Evolutionary conservation across 2,329 filamentous ascomycete genomes (phyloP).

Genomic region (Scytalidium sp.): DNA sequence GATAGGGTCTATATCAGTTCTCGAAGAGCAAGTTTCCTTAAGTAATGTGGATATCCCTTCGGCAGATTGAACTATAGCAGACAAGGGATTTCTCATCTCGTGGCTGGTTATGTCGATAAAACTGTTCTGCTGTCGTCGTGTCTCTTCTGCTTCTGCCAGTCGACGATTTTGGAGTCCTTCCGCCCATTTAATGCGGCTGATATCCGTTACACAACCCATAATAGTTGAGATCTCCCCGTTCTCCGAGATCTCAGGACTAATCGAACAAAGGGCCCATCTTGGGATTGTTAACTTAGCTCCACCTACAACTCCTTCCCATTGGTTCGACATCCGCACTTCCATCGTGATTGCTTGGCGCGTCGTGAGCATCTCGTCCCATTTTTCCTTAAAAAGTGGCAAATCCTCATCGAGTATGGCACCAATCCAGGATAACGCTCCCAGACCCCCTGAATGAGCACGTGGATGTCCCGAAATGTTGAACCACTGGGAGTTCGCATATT

Average conservation of each 20-base stretch:
- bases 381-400: conserved; percentile 48
- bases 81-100: conserved; percentile 73
- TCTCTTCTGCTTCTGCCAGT: conserved; percentile 75
- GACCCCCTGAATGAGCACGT: conserved; percentile 51
- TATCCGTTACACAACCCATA: conserved; percentile 69
- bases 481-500: conserved; percentile 74
- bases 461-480: conserved; percentile 63
- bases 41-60: conserved; percentile 61
- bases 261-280: conserved; percentile 70
- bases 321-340: conserved; percentile 70
- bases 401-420: conserved; percentile 66
- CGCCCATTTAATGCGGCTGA: conserved; percentile 78
- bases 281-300: conserved; percentile 63
- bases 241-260: conserved; percentile 60
- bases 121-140: conserved; percentile 68
- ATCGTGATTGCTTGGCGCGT: conserved; percentile 61
- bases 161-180: conserved; percentile 74
- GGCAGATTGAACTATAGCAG: conserved; percentile 67
- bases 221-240: conserved; percentile 66
- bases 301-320: conserved; percentile 55
- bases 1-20: conserved; percentile 34
- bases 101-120: conserved; percentile 72
- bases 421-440: conserved; percentile 63
- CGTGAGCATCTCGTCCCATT: conserved; percentile 59
- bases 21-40: conserved; percentile 19